These are phyloP conservation scores for Aspergillus sp. DNA, from an alignment of 2,329 filamentous ascomycete species.

Conservation along the genomic window DNA sequence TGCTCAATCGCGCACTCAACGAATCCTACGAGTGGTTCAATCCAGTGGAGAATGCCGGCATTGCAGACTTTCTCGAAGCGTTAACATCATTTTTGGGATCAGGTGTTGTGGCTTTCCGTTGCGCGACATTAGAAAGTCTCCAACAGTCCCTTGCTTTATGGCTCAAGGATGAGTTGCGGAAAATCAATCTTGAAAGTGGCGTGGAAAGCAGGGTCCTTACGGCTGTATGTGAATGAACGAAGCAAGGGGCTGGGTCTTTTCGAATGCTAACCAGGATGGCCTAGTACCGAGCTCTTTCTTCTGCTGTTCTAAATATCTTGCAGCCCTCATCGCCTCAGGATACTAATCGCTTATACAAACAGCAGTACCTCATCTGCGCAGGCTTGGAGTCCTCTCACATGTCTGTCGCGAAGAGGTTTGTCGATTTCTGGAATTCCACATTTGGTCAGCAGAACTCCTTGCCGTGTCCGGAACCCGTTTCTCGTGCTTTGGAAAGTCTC, in stretches of 20 bases:
- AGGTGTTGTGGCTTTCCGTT: slow-evolving; percentile 50
- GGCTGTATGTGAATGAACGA: slow-evolving; percentile 29
- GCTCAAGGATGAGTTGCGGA: slow-evolving; percentile 30
- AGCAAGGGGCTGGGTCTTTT: slow-evolving; percentile 1
- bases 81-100: slow-evolving; percentile 53
- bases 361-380: slow-evolving; percentile 51
- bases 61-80: slow-evolving; percentile 52
- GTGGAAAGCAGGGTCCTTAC: slow-evolving; percentile 31
- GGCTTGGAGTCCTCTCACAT: slow-evolving; percentile 54
- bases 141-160: slow-evolving; percentile 47
- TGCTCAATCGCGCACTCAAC: slow-evolving; percentile 54
- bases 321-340: slow-evolving; percentile 27
- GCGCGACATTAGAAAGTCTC: slow-evolving; percentile 56
- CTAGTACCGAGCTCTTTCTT: slow-evolving; percentile 33
- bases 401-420: slow-evolving; percentile 50
- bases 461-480: slow-evolving; percentile 64
- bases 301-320: slow-evolving; percentile 29
- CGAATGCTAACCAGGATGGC: slow-evolving; percentile 17
- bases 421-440: slow-evolving; percentile 66
- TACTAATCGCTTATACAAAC: slow-evolving; percentile 45
- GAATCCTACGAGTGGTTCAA: slow-evolving; percentile 52
- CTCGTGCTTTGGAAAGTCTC: slow-evolving; percentile 60
- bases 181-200: slow-evolving; percentile 25
- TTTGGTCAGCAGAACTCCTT: slow-evolving; percentile 61
- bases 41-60: slow-evolving; percentile 36